Evolutionary conservation across 2,329 filamentous ascomycete genomes (phyloP).

Genomic region (Orbilia javanica): DNA sequence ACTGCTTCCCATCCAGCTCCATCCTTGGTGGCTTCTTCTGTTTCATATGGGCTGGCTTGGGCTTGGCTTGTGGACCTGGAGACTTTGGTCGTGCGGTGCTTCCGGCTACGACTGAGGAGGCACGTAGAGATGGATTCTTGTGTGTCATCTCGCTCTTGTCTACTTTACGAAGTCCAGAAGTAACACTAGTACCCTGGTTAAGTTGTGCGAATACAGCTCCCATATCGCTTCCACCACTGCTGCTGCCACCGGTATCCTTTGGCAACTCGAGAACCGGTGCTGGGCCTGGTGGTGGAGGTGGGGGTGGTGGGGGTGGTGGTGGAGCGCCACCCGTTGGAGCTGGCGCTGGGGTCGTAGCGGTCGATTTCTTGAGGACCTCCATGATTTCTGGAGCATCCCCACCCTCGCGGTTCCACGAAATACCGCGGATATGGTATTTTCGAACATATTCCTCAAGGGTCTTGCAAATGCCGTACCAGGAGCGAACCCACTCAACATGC

Average conservation of each 20-base stretch:
- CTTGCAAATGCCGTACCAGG: slow-evolving; percentile 92
- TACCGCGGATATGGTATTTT: slow-evolving; percentile 80
- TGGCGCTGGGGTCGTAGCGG: slow-evolving; percentile 67
- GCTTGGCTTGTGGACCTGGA: slow-evolving; percentile 87
- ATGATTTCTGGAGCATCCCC: slow-evolving; percentile 79
- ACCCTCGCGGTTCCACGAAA: slow-evolving; percentile 87
- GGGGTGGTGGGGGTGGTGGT: slow-evolving; percentile 73
- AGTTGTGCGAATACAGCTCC: slow-evolving; percentile 91
- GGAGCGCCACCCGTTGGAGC: slow-evolving; percentile 66
- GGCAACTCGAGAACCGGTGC: slow-evolving; percentile 66
- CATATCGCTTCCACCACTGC: slow-evolving; percentile 73
- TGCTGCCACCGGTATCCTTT: slow-evolving; percentile 65
- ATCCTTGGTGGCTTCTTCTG: slow-evolving; percentile 83
- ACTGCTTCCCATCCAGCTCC: slow-evolving; percentile 89
- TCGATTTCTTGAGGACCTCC: slow-evolving; percentile 69
- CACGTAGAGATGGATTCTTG: slow-evolving; percentile 90
- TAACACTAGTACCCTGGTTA: slow-evolving; percentile 90
- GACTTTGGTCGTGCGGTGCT: slow-evolving; percentile 78
- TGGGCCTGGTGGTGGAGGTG: slow-evolving; percentile 77
- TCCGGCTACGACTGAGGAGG: slow-evolving; percentile 76
- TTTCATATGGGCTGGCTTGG: slow-evolving; percentile 86
- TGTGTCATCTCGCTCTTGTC: slow-evolving; percentile 97
- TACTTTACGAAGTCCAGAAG: slow-evolving; percentile 89
- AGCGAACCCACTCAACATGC: slow-evolving; percentile 88
- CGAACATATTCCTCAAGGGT: slow-evolving; percentile 86